phyloP scores from a whole-genome alignment of 202 grass and related monocot genomes.

The Cymbopogon flexuosus region DNA sequence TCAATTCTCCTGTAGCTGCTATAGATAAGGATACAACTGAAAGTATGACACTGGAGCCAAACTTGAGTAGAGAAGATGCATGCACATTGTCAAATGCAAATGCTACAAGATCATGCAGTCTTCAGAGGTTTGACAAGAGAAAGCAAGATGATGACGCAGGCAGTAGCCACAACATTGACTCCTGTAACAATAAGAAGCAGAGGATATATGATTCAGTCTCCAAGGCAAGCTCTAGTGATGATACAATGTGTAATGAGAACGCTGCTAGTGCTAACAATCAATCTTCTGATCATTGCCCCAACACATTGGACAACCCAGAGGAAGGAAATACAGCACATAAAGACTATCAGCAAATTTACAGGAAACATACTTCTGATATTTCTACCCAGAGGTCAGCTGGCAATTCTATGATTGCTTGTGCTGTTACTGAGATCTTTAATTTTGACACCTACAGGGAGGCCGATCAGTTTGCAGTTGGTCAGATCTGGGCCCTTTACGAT shows the following conservation, averaged over 20 bases:
- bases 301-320: too few relatives aligned
- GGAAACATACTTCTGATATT: neutral
- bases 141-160: constrained; percentile 27
- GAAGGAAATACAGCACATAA: too few relatives aligned
- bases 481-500: constrained; percentile 83
- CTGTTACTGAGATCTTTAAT: constrained; percentile 53
- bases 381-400: neutral
- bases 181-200: constrained; percentile 23
- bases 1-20: neutral
- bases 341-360: too few relatives aligned
- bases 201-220: neutral
- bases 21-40: neutral
- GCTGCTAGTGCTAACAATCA: too few relatives aligned
- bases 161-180: neutral
- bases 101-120: neutral
- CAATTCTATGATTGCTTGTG: neutral
- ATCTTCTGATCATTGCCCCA: too few relatives aligned
- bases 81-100: neutral
- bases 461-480: constrained; percentile 40
- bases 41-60: constrained; percentile 13
- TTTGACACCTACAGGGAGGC: constrained; percentile 50
- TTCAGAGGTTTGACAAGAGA: constrained; percentile 27
- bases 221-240: neutral
- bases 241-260: too few relatives aligned
- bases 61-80: constrained; percentile 1